phyloP scores from a whole-genome alignment of 768 basidiomycete genomes.

The Cyathus striatus region DNA sequence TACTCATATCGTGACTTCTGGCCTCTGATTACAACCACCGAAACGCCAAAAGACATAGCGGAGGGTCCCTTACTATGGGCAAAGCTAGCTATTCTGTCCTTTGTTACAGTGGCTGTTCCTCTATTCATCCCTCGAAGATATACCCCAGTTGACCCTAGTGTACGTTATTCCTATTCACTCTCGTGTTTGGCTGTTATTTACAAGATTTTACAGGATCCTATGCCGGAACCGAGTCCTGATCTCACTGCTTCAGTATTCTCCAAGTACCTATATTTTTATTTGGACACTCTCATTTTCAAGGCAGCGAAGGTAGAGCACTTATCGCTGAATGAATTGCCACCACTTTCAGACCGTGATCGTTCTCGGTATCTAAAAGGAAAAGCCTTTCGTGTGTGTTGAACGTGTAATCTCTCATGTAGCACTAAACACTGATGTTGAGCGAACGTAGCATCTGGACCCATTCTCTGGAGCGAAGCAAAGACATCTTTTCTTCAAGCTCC shows the following conservation, averaged over 20 bases:
- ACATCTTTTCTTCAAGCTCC: slow-evolving; percentile 43
- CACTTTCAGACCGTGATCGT: slow-evolving; percentile 55
- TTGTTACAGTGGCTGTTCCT: too few relatives aligned
- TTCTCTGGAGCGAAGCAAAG: slow-evolving; percentile 30
- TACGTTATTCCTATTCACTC: too few relatives aligned
- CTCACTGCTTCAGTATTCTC: slow-evolving; percentile 44
- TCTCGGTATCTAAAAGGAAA: slow-evolving; percentile 13
- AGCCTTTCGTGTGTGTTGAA: slow-evolving; percentile 21
- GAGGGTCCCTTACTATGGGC: too few relatives aligned
- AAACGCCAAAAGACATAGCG: too few relatives aligned
- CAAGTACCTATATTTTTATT: slow-evolving; percentile 41
- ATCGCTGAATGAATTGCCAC: slow-evolving; percentile 47
- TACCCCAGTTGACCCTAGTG: too few relatives aligned
- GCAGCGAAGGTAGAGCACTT: slow-evolving; percentile 39
- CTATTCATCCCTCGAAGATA: too few relatives aligned
- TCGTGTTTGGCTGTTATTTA: too few relatives aligned
- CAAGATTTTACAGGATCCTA: too few relatives aligned
- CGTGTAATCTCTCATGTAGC: not conserved
- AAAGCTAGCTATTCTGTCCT: too few relatives aligned
- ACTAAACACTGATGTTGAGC: not conserved
- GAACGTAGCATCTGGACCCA: slow-evolving; percentile 30
- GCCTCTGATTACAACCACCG: too few relatives aligned
- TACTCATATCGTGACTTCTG: too few relatives aligned
- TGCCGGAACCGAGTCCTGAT: slow-evolving; percentile 31
- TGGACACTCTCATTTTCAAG: slow-evolving; percentile 44